phyloP scores from a whole-genome alignment of 805 yeast genomes.

The Kazachstania kunashirensis region DNA sequence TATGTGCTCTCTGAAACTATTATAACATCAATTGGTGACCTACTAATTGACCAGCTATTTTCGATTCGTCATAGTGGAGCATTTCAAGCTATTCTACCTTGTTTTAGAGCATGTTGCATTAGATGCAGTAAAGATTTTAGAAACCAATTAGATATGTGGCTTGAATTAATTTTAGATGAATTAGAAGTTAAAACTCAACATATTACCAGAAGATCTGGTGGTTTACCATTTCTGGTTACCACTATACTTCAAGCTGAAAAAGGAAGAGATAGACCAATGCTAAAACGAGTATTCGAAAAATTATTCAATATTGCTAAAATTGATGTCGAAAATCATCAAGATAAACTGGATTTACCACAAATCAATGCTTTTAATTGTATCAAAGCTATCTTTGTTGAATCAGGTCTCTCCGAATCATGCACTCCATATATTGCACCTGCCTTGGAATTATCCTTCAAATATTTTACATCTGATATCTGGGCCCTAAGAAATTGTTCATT shows the following conservation, averaged over 20 bases:
- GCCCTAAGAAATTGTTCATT: conserved; percentile 85
- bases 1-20: conserved; percentile 22
- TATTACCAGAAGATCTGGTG: conserved; percentile 87
- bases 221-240: conserved; percentile 71
- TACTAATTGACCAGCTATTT: conserved; percentile 57
- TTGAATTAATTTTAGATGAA: conserved; percentile 42
- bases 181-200: conserved; percentile 51
- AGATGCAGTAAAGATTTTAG: conserved; percentile 38
- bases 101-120: conserved; percentile 57
- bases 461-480: conserved; percentile 67
- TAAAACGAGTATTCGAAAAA: conserved; percentile 41
- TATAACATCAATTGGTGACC: conserved; percentile 36
- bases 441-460: conserved; percentile 47
- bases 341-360: conserved; percentile 71
- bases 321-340: conserved; percentile 40
- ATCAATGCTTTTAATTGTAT: conserved; percentile 90
- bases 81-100: conserved; percentile 77
- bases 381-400: conserved; percentile 62
- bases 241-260: conserved; percentile 54
- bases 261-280: conserved; percentile 30
- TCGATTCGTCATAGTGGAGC: conserved; percentile 86
- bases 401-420: conserved; percentile 48
- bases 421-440: conserved; percentile 46
- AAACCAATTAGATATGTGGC: conserved; percentile 45
- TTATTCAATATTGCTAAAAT: conserved; percentile 46